phyloP scores from a whole-genome alignment of 108 stramenopile species.

The Cyclotella distinguenda region DNA sequence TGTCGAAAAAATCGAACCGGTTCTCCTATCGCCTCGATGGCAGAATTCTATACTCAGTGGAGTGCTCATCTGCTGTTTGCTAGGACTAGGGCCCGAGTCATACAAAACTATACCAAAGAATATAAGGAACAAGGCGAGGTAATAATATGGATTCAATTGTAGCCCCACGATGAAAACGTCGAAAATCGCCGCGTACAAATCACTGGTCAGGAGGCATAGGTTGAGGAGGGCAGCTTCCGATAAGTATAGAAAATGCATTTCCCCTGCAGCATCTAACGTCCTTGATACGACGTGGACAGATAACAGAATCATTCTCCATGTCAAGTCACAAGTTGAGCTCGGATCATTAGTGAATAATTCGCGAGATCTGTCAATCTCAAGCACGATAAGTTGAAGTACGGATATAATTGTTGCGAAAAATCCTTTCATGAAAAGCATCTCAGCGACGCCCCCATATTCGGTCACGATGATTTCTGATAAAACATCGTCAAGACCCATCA shows the following conservation, averaged over 20 bases:
- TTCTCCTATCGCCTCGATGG: slow-evolving; percentile 1
- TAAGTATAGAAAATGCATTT: slow-evolving; percentile 63
- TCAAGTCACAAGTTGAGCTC: slow-evolving; percentile 11
- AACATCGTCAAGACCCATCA: slow-evolving; percentile 89
- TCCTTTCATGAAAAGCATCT: slow-evolving; percentile 90
- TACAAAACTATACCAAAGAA: slow-evolving; percentile 87
- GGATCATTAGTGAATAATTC: slow-evolving; percentile 19
- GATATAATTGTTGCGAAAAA: slow-evolving; percentile 73
- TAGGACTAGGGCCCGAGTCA: slow-evolving; percentile 85
- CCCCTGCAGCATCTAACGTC: slow-evolving; percentile 31
- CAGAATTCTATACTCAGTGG: slow-evolving; percentile 34
- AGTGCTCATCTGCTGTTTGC: slow-evolving; percentile 7
- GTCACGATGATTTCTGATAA: slow-evolving; percentile 74
- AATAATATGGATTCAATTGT: slow-evolving; percentile 71
- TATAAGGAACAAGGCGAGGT: slow-evolving; percentile 73
- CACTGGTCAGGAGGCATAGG: slow-evolving; percentile 87
- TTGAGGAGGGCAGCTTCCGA: slow-evolving; percentile 80
- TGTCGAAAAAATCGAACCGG: neutral
- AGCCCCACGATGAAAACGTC: slow-evolving; percentile 71
- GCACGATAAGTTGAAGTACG: slow-evolving; percentile 54
- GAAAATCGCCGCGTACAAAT: slow-evolving; percentile 91
- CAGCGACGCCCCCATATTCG: slow-evolving; percentile 45
- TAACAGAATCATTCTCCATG: slow-evolving; percentile 32
- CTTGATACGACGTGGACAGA: slow-evolving; percentile 17
- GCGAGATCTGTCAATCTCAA: slow-evolving; percentile 68